Evolutionary conservation across 202 grass and related monocot genomes (phyloP), one percentile per base, ranked within the genome.

Genomic region (Cymbopogon flexuosus): DNA sequence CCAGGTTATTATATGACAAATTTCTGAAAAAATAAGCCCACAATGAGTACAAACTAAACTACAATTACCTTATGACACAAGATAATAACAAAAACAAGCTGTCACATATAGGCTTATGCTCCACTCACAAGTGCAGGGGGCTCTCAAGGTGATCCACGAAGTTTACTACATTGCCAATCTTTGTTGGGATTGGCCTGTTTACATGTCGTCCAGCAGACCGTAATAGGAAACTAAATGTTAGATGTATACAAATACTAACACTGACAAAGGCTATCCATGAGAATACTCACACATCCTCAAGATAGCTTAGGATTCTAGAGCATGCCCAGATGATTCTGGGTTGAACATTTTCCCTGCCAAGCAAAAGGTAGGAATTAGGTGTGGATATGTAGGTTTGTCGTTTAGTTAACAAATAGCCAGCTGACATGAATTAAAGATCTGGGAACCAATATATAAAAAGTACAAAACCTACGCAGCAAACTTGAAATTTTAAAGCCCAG

Each of bases 131-230:
- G 18, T 54, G 16, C 49, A 52, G 51, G 51, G 19, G 18, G 52
- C 52, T 21, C 21, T 56, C 5, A 18, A 56, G 52, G n/a, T 56
- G 52, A 56, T 19, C 52, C 18, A 52, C 6, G 1, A 3, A 15
- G 4, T 43, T 89, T 36, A 65, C 24, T 9, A 91, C 86, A 22
- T 74, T 93, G 63, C 82, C 92, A 70, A 98, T 89, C 73, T 88
- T 88, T 66, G 7, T 52, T 22, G 79, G 92, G 52, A 93, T 88
- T 75, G 42, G 27, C 11, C 90, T 87, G 22, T 73, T 72, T 77
- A 95, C 18, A 21, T 91, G 52, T 95, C 72, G 73, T 95, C 89
- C 58, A 95, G 81, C 37, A 91, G 84, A 13, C 88, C 93, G 41
- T 29, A 85, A 30, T 10, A 57, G 52, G n/a, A 57, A 60, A 60